Base-by-base conservation (phyloP, 1,284 basidiomycete species). In the Ustilago tritici region DNA sequence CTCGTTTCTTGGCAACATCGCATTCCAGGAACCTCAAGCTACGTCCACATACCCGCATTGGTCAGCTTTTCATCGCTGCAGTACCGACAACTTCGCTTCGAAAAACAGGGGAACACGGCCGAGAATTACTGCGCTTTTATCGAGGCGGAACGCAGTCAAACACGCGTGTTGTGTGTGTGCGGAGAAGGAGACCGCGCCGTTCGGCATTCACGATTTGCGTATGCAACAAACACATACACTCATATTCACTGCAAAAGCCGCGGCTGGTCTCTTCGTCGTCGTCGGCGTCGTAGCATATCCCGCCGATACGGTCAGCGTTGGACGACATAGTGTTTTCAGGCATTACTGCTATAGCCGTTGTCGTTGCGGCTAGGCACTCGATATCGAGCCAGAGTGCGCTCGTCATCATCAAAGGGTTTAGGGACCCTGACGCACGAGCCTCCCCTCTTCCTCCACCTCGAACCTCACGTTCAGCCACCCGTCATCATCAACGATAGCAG, bases 401-500 rank as follows among this genome's bases (percentile, higher is more conserved):
- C 56, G 14, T 43, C 61, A 17, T 55, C 35, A n/a, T 61, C 72
- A n/a, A 19, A 55, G 28, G 41, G 23, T 14, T 10, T 15, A 7
- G 38, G 40, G 54, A 46, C 55, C 63, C 46, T 47, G 60, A 54
- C 69, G 69, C 69, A 71, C 69, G 64, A 71, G 69, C 69, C 69
- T 36, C 38, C 57, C n/a, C 10, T 47, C 46, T n/a, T 46, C 34
- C 41, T 40, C 46, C 34, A 38, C 32, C 4, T 36, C 19, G 15
- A 34, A 5, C 43, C 57, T 32, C 11, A 31, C 17, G 31, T 28
- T 28, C 57, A 36, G 15, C 56, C 15, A 32, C 43, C 11, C 36
- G 32, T 43, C 55, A 55, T 55, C 55, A 32, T 35, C 31, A 49
- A 15, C 46, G 14, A 10, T 14, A 49, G 46, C 31, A 49, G 23